Evolutionary conservation across 306 rosid genomes (phyloP).

Genomic region (Vicia villosa): DNA sequence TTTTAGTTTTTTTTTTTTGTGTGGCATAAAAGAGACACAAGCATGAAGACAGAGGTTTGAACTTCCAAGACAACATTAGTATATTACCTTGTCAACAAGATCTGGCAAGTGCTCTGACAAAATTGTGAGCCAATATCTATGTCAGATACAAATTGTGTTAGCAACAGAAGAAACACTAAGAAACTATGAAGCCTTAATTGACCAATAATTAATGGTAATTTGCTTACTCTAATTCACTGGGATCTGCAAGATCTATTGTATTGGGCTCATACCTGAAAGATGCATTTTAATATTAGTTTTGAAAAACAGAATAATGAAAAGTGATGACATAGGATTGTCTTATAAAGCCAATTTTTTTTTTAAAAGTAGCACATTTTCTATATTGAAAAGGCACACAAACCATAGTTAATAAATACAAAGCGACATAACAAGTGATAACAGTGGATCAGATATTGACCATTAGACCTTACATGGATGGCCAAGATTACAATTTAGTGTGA

Average conservation of each 20-base stretch:
- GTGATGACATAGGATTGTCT: conserved; percentile 1
- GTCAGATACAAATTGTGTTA: conserved; percentile 38
- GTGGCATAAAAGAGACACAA: background rate
- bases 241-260: conserved; percentile 92
- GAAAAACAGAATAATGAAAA: conserved; percentile 8
- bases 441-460: conserved; percentile 28
- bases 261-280: conserved; percentile 90
- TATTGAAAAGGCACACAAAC: conserved; percentile 21
- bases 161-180: conserved; percentile 27
- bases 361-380: background rate
- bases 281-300: conserved; percentile 27
- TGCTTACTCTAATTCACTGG: conserved; percentile 85
- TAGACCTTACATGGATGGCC: conserved; percentile 1
- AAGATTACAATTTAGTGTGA: conserved; percentile 4
- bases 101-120: conserved; percentile 85
- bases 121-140: conserved; percentile 93
- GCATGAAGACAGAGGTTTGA: conserved; percentile 6
- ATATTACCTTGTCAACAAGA: conserved; percentile 85
- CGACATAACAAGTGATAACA: background rate
- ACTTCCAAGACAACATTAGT: conserved; percentile 30
- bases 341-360: conserved; percentile 3
- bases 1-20: conserved; percentile 12
- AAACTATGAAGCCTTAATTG: conserved; percentile 13
- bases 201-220: conserved; percentile 21
- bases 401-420: conserved; percentile 3